Base-by-base conservation (phyloP, 2,329 filamentous ascomycete species). In the Aspergillus sp. region DNA sequence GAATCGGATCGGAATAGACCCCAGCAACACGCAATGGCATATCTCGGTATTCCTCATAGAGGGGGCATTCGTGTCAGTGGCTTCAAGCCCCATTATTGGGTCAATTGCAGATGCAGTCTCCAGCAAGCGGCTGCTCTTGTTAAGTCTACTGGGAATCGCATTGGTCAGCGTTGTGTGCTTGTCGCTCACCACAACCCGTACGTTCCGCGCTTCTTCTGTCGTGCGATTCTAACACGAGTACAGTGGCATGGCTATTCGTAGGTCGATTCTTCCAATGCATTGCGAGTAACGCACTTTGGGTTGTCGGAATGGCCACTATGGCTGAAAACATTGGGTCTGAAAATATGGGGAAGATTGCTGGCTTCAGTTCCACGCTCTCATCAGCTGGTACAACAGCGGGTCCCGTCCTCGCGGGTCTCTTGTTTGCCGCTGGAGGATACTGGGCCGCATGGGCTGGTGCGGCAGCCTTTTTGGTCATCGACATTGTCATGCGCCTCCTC, bases 401-500 rank as follows among this genome's bases (percentile, higher is more conserved):
- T 1, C 60, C 61, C 0, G 42, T 48, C 0, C 9, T 56, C 1
- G 42, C 53, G 2, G 59, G 60, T 0, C 12, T 54, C 1, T 33
- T 63, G 0, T 45, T 61, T 4, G 48, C 61, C 30, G 2, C 38
- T 5, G 29, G 32, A 0, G 58, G 59, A 1, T 62, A 62, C 33
- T 58, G 56, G 57, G 8, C 45, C 0, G 52, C 54, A 4, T 62
- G 58, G 59, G 40, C 41, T 3, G 43, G 49, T n/a, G 50, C 55
- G 0, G 7, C 60, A 2, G 45, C 33, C 0, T n/a, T 60, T 3
- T 46, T 64, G 1, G 4, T 49, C 1, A 7, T 62, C 1, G 57
- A 62, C 38, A 46, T 62, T n/a, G 35, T 56, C 7, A 49, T 54
- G 42, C 55, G 60, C 12, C 4, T 61, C 0, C 1, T 62, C 3